Base-by-base conservation (phyloP, 2,329 filamentous ascomycete species). In the Aspergillus luchuensis region DNA sequence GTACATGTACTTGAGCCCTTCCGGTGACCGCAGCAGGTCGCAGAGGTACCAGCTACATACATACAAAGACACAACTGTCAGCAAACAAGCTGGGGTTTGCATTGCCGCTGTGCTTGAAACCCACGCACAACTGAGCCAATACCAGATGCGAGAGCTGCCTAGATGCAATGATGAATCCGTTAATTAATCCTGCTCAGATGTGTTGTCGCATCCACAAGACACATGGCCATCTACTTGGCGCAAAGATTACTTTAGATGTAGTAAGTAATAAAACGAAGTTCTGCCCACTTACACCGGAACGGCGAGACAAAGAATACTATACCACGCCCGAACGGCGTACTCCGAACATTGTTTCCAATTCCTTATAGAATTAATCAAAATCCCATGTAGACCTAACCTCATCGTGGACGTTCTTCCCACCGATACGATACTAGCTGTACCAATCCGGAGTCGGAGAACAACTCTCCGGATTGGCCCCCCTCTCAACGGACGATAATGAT, bases 361-460 rank as follows among this genome's bases (percentile, higher is more conserved):
- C 45, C 2, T 13, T 25, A 15, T 13, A 15, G 2, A 36, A 36
- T 30, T 30, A 11, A 11, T 28, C 8, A 3, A 30, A 30, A 4
- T 4, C 10, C 28, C 28, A 30, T 30, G 28, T 30, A 10, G 10
- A 36, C 33, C 33, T 36, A 36, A 36, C 33, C 33, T 15, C 45
- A 15, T 13, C 25, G 23, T 49, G 23, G n/a, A 49, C 17, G 21
- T 25, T n/a, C 11, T 25, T 28, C 11, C 23, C 47, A 4, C 47
- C 47, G 47, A 30, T 50, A 50, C 47, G 47, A 30, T 50, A 50
- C 25, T 17, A 49, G 19, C 45, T 56, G 23, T 52, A 47, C 36
- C 21, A 45, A 58, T 36, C 23, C 25, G 43, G 41, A 56, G 36
- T 36, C 57, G 57, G 54, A 50, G 52, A 57, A 48, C 47, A 55